These are phyloP conservation scores for Psilocybe azurescens DNA, from an alignment of 768 basidiomycete genomes.

Conservation along the genomic window DNA sequence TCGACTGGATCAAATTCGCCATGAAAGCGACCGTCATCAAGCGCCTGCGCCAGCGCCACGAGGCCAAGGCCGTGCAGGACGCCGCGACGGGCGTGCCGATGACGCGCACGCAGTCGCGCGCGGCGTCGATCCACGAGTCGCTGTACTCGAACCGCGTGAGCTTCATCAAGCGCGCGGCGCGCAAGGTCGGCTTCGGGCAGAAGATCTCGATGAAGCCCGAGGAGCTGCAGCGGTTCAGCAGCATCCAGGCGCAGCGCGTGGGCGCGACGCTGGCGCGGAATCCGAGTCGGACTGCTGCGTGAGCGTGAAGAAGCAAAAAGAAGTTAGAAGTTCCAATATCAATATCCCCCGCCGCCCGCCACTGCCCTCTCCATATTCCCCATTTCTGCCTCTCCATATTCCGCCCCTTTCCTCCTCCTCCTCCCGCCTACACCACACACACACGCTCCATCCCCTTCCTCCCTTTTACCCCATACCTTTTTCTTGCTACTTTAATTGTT, in stretches of 20 bases:
- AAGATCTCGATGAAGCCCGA: slow-evolving; percentile 83
- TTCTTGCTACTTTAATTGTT: too few species aligned
- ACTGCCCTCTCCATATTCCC: not conserved
- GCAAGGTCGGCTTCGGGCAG: slow-evolving; percentile 88
- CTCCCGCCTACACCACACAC: too few species aligned
- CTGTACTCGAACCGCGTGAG: slow-evolving; percentile 94
- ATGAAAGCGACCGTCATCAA: slow-evolving; percentile 96
- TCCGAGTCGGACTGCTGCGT: slow-evolving; percentile 59
- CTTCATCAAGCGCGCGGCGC: slow-evolving; percentile 88
- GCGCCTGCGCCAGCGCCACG: slow-evolving; percentile 72
- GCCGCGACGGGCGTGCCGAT: slow-evolving; percentile 66
- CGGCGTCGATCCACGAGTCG: slow-evolving; percentile 88
- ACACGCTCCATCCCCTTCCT: too few species aligned
- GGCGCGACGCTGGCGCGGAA: slow-evolving; percentile 80
- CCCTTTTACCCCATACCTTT: too few species aligned
- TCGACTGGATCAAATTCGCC: slow-evolving; percentile 95
- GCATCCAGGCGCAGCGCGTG: slow-evolving; percentile 82
- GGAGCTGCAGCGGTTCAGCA: slow-evolving; percentile 85
- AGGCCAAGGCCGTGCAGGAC: slow-evolving; percentile 53
- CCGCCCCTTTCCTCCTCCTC: too few species aligned
- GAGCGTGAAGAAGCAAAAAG: slow-evolving; percentile 6
- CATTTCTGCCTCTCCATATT: not conserved
- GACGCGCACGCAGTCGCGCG: slow-evolving; percentile 87
- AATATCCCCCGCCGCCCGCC: too few species aligned
- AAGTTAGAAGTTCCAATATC: not conserved